phyloP scores from a whole-genome alignment of 495 filamentous ascomycete genomes.

The Glonium stellatum region DNA sequence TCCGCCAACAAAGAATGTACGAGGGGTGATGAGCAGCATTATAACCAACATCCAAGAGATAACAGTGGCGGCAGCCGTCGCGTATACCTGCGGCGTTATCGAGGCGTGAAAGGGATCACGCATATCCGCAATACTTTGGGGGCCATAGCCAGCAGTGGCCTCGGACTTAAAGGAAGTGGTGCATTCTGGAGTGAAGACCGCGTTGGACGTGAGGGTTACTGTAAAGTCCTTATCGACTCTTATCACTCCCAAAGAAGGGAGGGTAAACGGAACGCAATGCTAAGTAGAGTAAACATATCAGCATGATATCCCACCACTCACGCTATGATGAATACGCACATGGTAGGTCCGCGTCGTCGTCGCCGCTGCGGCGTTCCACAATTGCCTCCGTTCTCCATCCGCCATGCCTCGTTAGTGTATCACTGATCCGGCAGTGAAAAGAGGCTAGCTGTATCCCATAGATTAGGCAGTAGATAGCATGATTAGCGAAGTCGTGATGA shows the following conservation, averaged over 20 bases:
- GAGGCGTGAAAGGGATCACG: conserved; percentile 89
- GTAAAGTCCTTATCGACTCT: conserved; percentile 25
- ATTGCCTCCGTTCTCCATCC: background rate
- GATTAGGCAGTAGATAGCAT: background rate
- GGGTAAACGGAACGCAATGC: conserved; percentile 39
- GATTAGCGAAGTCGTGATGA: background rate
- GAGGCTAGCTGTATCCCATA: background rate
- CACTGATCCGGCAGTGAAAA: conserved; percentile 1
- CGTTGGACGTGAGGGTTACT: conserved; percentile 35
- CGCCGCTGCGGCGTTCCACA: conserved; percentile 2
- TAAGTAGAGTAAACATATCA: background rate
- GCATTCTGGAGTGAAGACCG: conserved; percentile 38
- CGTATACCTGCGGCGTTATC: conserved; percentile 82
- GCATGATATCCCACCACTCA: background rate
- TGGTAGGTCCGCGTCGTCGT: background rate
- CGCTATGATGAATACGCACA: background rate
- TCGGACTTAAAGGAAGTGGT: conserved; percentile 17
- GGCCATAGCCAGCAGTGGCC: conserved; percentile 17
- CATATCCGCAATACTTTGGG: conserved; percentile 46
- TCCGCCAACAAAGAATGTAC: conserved; percentile 81
- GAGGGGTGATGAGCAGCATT: conserved; percentile 85
- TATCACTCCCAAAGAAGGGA: conserved; percentile 36
- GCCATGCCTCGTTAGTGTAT: conserved; percentile 1
- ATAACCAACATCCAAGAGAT: conserved; percentile 91
- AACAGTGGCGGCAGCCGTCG: conserved; percentile 81